A percentile compares a stretch with the other conserved stretches of the same genome.
phyloP scores from a whole-genome alignment of 2,329 filamentous ascomycete species.

The Beauveria caledonica region DNA sequence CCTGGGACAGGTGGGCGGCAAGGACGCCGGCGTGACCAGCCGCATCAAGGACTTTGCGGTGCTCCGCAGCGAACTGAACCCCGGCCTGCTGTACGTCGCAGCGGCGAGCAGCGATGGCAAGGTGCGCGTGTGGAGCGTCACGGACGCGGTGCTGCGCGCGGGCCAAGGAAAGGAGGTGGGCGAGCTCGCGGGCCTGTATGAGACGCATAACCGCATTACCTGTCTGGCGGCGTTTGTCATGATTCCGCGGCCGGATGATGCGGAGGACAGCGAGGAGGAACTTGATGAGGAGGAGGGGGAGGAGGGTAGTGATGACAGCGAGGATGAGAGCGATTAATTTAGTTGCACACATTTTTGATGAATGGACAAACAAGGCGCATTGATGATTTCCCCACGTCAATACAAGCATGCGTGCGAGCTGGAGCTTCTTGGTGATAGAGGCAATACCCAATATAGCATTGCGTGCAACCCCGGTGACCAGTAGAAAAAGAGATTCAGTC shows the following conservation, averaged over 20 bases:
- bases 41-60: slow-evolving; percentile 87
- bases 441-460: background rate
- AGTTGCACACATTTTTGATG: background rate
- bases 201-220: slow-evolving; percentile 82
- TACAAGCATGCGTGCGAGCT: too few species aligned
- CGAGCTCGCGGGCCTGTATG: slow-evolving; percentile 64
- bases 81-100: slow-evolving; percentile 47
- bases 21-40: slow-evolving; percentile 53
- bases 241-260: slow-evolving; percentile 56
- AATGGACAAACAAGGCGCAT: background rate
- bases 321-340: slow-evolving; percentile 21
- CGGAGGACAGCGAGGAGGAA: slow-evolving; percentile 49
- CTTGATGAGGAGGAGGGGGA: slow-evolving; percentile 31
- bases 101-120: slow-evolving; percentile 80
- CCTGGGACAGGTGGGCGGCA: slow-evolving; percentile 72
- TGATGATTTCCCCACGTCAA: background rate
- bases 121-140: slow-evolving; percentile 67
- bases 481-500: too few species aligned
- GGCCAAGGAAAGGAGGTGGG: slow-evolving; percentile 40
- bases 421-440: too few species aligned
- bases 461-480: too few species aligned
- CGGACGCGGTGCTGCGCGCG: slow-evolving; percentile 30
- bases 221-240: slow-evolving; percentile 83
- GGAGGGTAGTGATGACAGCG: slow-evolving; percentile 29
- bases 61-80: slow-evolving; percentile 35